Conservation (phyloP, 1,284 basidiomycete genomes). For the Leccinum subrobustum region DNA sequence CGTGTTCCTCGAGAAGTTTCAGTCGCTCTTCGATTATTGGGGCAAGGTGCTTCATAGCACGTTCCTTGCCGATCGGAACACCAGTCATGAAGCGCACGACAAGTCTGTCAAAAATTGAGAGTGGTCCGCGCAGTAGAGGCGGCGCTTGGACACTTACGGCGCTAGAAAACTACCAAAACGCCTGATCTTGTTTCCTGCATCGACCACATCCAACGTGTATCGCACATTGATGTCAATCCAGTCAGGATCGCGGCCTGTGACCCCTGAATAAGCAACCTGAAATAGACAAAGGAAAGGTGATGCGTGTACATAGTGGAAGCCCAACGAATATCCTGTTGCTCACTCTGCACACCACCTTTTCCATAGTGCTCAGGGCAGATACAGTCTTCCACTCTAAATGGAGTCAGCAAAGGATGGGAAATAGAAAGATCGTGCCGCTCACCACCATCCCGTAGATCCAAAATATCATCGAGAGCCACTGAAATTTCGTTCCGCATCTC, state of each 20-base stretch:
- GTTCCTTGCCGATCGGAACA: background rate
- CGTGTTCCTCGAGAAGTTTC: conserved; percentile 31
- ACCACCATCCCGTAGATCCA: conserved; percentile 20
- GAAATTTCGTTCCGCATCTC: conserved; percentile 36
- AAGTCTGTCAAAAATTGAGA: no score
- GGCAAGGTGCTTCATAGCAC: conserved; percentile 18
- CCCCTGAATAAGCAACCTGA: background rate
- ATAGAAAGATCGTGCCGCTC: background rate
- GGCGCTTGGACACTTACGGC: background rate
- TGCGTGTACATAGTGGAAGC: background rate
- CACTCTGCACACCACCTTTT: background rate
- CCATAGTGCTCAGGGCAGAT: background rate
- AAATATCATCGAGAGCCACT: conserved; percentile 27
- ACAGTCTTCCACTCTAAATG: background rate
- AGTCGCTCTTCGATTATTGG: conserved; percentile 38
- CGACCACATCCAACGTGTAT: conserved; percentile 27
- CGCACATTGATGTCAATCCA: conserved; percentile 26
- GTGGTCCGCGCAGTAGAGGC: no score
- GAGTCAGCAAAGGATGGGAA: background rate
- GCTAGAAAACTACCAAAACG: background rate
- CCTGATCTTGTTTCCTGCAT: background rate
- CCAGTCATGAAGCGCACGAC: no score
- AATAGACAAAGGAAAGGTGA: background rate
- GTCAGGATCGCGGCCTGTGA: conserved; percentile 24
- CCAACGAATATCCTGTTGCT: background rate